phyloP scores from a whole-genome alignment of 768 basidiomycete species.

The Collybia sp. region DNA sequence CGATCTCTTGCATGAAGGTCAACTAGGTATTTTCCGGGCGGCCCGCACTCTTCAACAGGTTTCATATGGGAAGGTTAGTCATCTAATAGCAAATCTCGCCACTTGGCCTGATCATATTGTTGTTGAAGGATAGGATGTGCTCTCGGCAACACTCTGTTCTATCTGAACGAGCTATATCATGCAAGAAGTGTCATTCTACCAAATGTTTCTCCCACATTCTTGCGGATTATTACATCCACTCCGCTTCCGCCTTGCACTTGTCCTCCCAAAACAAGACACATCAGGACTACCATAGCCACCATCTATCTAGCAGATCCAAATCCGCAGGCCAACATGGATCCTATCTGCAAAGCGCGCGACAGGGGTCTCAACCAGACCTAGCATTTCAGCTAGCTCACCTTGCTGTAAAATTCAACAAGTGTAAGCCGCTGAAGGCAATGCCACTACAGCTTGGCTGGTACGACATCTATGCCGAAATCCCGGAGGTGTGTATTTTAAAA shows the following conservation, averaged over 20 bases:
- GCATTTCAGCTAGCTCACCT: slow-evolving; percentile 35
- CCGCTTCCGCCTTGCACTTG: slow-evolving; percentile 29
- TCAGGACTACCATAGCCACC: slow-evolving; percentile 26
- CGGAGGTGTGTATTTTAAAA: slow-evolving; percentile 3
- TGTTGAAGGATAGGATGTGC: no score
- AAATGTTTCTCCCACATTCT: slow-evolving; percentile 36
- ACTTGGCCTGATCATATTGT: no score
- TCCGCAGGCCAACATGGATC: slow-evolving; percentile 12
- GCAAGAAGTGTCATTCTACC: slow-evolving; percentile 34
- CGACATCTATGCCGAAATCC: slow-evolving; percentile 27
- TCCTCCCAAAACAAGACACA: slow-evolving; percentile 20
- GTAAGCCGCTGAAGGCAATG: slow-evolving; percentile 38
- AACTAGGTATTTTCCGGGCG: slow-evolving; percentile 25
- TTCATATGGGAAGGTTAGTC: slow-evolving; percentile 2
- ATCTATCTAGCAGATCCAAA: slow-evolving; percentile 12
- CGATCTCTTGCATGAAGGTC: slow-evolving; percentile 14
- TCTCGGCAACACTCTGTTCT: slow-evolving; percentile 1
- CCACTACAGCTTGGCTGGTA: slow-evolving; percentile 57
- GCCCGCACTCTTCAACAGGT: slow-evolving; percentile 31
- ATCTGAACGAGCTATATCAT: slow-evolving; percentile 20
- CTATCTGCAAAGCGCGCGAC: slow-evolving; percentile 16
- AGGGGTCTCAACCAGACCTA: slow-evolving; percentile 28
- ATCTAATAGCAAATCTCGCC: not conserved
- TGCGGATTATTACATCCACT: slow-evolving; percentile 27
- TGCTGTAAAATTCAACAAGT: slow-evolving; percentile 42